These are phyloP conservation scores for Telopea speciosissima DNA, from an alignment of 177 flowering plant species.

Conservation along the genomic window DNA sequence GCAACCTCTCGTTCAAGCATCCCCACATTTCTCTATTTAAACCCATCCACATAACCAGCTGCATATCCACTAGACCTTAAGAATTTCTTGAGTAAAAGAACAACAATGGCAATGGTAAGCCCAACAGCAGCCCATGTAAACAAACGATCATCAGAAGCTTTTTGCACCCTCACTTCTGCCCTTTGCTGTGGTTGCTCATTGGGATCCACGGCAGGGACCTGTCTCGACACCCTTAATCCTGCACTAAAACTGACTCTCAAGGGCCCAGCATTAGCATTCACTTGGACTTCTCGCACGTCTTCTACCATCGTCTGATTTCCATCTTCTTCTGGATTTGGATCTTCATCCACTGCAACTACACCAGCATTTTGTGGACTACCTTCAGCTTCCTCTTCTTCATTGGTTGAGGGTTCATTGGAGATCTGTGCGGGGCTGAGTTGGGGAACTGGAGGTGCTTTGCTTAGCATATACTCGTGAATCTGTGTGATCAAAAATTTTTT, in stretches of 20 bases:
- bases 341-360: conserved; percentile 21
- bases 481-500: conserved; percentile 18
- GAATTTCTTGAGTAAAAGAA: conserved; percentile 74
- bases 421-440: conserved; percentile 28
- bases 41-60: conserved; percentile 16
- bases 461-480: conserved; percentile 91
- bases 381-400: conserved; percentile 29
- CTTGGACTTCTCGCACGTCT: conserved; percentile 35
- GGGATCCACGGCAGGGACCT: conserved; percentile 20
- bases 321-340: conserved; percentile 24
- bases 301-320: conserved; percentile 29
- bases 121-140: conserved; percentile 91
- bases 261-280: conserved; percentile 39
- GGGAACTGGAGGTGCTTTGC: conserved; percentile 78
- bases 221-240: conserved; percentile 26
- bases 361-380: conserved; percentile 21
- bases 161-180: conserved; percentile 33
- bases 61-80: conserved; percentile 67
- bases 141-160: conserved; percentile 63
- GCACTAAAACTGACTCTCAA: conserved; percentile 29
- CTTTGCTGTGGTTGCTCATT: conserved; percentile 23
- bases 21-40: neutral
- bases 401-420: conserved; percentile 26
- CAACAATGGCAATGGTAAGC: conserved; percentile 64
- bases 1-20: neutral